Evolutionary conservation across 768 basidiomycete species (phyloP), one percentile per base, ranked within the genome.

Genomic region (Roridomyces roridus): DNA sequence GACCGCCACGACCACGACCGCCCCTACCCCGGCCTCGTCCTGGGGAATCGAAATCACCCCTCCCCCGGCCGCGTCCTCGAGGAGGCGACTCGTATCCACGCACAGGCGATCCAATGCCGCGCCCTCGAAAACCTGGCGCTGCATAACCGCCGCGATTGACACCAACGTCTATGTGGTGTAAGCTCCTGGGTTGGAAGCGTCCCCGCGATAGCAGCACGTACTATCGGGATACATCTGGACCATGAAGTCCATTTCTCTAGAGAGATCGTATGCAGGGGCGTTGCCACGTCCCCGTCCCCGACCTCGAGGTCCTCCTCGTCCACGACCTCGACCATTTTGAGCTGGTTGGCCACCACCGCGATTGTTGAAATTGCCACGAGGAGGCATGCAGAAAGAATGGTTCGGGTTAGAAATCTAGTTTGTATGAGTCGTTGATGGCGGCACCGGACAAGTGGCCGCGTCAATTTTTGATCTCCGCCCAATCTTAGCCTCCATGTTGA

Each of bases 301-400:
- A 24, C 71, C 68, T 3, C 65, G 62, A 3, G 69, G 69, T 43
- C 71, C 57, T 36, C 70, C 69, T 44, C 71, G 66, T 40, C 62
- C 59, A 9, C 50, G 24, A 15, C 65, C 67, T 29, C 63, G 50
- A 50, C 54, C 31, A 8, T 31, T 31, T 31, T 31, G 29, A 31
- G 29, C 67, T 3, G n/a, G n/a, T n/a, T 57, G 51, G 45, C 1
- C 23, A 36, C 48, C 57, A 11, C 57, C 41, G 14, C 41, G 26
- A 17, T 34, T 31, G 51, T 47, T 55, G 12, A 12, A 20, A 46
- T 42, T 55, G 18, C 57, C 67, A 50, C 51, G 54, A 23, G 6
- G 54, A 23, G 6, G 53, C 59, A 49, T 62, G 15, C 31, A 34
- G 7, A n/a, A n/a, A n/a, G n/a, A n/a, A n/a, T n/a, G n/a, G n/a